Evolutionary conservation across 208 protist genomes (phyloP).

Genomic region (Trypanosoma melophagium): DNA sequence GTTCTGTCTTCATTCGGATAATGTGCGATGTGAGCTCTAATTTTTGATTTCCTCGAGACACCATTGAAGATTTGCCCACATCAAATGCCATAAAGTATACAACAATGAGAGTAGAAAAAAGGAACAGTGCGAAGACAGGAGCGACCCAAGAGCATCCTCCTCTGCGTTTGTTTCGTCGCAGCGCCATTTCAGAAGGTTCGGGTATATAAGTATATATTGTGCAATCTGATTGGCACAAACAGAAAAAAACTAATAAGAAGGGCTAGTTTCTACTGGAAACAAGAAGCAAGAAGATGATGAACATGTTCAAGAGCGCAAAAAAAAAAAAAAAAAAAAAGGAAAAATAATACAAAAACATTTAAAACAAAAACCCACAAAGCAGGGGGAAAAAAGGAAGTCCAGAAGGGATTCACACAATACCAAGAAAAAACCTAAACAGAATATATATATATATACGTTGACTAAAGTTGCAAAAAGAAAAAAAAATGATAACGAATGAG

Average conservation of each 20-base stretch:
- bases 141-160: background rate
- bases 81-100: conserved; percentile 16
- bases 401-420: background rate
- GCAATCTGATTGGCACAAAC: background rate
- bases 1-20: background rate
- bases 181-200: too few relatives aligned
- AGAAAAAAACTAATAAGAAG: background rate
- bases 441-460: background rate
- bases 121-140: background rate
- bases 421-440: background rate
- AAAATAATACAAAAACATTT: conserved; percentile 5
- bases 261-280: background rate
- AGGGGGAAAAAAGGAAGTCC: background rate
- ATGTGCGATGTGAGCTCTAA: conserved; percentile 4
- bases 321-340: conserved; percentile 2
- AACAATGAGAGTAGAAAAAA: background rate
- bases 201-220: too few relatives aligned
- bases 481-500: background rate
- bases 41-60: conserved; percentile 1
- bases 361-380: background rate
- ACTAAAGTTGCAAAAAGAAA: background rate
- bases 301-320: background rate
- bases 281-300: background rate
- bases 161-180: background rate
- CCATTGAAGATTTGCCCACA: conserved; percentile 10